A percentile compares a stretch with the other conserved stretches of the same genome.
These are phyloP conservation scores for Trichoderma semiorbis DNA, from an alignment of 2,329 filamentous ascomycete genomes.

Conservation along the genomic window DNA sequence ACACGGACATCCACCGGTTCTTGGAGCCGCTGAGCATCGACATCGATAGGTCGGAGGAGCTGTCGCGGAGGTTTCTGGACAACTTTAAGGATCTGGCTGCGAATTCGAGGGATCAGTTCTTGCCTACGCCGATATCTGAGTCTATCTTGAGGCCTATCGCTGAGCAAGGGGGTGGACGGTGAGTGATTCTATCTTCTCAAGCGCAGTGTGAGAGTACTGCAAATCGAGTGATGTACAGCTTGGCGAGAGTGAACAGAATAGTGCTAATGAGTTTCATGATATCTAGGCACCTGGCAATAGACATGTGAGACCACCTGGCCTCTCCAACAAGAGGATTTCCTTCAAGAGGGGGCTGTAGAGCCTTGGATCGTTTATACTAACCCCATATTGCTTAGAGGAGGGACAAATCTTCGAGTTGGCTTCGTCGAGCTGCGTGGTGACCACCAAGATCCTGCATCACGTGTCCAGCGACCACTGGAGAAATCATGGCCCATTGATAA, in stretches of 20 bases:
- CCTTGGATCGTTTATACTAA: not conserved
- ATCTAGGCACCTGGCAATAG: conserved; percentile 58
- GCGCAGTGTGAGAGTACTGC: not conserved
- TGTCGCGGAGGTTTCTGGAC: conserved; percentile 46
- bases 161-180: conserved; percentile 45
- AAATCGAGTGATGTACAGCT: not conserved
- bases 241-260: not conserved
- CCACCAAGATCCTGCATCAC: conserved; percentile 31
- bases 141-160: conserved; percentile 50
- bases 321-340: not conserved
- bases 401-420: conserved; percentile 65
- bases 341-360: not conserved
- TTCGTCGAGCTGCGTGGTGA: conserved; percentile 59
- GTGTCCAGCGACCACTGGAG: conserved; percentile 60
- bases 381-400: conserved; percentile 48
- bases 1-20: conserved; percentile 39
- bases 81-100: conserved; percentile 51
- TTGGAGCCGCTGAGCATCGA: conserved; percentile 51
- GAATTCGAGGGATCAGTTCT: conserved; percentile 53
- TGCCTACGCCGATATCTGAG: conserved; percentile 60
- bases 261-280: conserved; percentile 16
- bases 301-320: conserved; percentile 53
- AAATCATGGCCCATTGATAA: conserved; percentile 72
- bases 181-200: conserved; percentile 29
- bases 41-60: conserved; percentile 40